Percentiles rank a stretch among this genome's conserved stretches.
These are phyloP conservation scores for Celoporthe dispersa DNA, from an alignment of 2,329 filamentous ascomycete genomes.

Conservation along the genomic window DNA sequence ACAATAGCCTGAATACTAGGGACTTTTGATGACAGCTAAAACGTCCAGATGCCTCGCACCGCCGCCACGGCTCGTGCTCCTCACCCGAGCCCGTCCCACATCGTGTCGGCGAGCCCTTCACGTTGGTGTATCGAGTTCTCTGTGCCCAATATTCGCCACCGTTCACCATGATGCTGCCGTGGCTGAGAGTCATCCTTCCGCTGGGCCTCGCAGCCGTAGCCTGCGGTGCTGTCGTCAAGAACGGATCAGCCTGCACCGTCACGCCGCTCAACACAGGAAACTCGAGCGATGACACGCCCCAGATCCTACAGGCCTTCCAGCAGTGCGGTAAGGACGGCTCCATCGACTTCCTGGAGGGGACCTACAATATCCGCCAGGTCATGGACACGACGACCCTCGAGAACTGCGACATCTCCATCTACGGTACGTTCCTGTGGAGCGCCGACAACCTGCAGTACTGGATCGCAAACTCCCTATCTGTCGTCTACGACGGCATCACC, in stretches of 20 bases:
- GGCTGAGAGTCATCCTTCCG: neutral
- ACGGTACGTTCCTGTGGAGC: conserved; percentile 50
- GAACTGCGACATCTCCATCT: conserved; percentile 52
- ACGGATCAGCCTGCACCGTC: conserved; percentile 35
- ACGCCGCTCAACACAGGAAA: conserved; percentile 30
- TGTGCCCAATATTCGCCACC: too few species aligned
- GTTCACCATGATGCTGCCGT: neutral
- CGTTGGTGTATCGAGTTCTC: neutral
- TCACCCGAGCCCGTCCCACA: neutral
- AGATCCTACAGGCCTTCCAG: conserved; percentile 54
- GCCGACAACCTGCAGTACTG: conserved; percentile 50
- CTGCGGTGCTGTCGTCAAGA: conserved; percentile 32
- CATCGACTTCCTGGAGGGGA: conserved; percentile 53
- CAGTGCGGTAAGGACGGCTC: conserved; percentile 53
- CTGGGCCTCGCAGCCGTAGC: conserved; percentile 22
- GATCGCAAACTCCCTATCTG: conserved; percentile 48
- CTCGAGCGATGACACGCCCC: conserved; percentile 51
- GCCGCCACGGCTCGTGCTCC: neutral
- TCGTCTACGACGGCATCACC: conserved; percentile 54
- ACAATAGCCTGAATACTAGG: neutral
- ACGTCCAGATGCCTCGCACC: too few species aligned
- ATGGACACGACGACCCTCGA: conserved; percentile 53
- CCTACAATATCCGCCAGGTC: conserved; percentile 52
- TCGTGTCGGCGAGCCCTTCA: neutral
- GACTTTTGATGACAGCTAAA: neutral